These are phyloP conservation scores for Jaltomata sinuosa DNA, from an alignment of 257 asterid species.

Conservation along the genomic window DNA sequence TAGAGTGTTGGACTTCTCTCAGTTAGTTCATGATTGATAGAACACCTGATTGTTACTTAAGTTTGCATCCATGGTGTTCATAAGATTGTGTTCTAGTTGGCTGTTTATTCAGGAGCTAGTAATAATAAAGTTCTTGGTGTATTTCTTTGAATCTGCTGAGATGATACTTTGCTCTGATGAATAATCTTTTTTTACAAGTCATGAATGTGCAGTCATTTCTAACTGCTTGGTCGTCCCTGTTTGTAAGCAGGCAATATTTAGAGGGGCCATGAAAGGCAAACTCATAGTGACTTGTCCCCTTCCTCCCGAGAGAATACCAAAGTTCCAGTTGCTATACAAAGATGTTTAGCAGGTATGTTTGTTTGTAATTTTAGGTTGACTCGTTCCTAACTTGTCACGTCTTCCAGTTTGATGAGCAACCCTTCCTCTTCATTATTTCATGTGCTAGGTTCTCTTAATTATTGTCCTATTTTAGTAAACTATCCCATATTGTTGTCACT, in stretches of 20 bases:
- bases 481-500: not conserved
- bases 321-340: slow-evolving; percentile 71
- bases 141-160: not conserved
- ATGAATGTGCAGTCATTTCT: not conserved
- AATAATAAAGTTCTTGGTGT: not conserved
- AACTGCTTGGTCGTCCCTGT: not conserved
- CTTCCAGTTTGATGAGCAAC: not conserved
- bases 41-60: not conserved
- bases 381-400: not conserved
- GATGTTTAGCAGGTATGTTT: slow-evolving; percentile 48
- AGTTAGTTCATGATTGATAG: not conserved
- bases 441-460: not conserved
- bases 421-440: not conserved
- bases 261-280: slow-evolving; percentile 97
- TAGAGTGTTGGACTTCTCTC: not conserved
- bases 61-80: not conserved
- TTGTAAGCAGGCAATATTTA: slow-evolving; percentile 64
- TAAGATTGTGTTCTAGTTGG: not conserved
- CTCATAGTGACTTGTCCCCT: slow-evolving; percentile 79
- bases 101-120: not conserved
- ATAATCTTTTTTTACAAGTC: not conserved
- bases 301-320: slow-evolving; percentile 79
- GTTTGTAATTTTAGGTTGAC: not conserved
- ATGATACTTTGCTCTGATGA: not conserved
- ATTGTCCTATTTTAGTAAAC: not conserved